A percentile compares a stretch with the other conserved stretches of the same genome.
phyloP scores from a whole-genome alignment of 2,329 filamentous ascomycete genomes.

The Beauveria rudraprayagi region DNA sequence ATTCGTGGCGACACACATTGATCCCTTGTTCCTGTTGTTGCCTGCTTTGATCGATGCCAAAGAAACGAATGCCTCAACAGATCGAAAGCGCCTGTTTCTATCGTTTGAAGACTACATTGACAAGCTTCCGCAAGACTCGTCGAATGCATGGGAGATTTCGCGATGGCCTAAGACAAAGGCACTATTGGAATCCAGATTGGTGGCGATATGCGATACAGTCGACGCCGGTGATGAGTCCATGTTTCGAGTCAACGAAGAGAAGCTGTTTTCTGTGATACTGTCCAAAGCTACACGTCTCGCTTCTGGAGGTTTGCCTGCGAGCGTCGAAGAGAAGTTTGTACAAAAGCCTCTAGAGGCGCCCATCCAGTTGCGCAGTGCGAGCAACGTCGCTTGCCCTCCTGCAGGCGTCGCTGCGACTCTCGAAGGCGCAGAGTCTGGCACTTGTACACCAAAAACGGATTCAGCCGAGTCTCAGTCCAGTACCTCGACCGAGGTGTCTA shows the following conservation, averaged over 20 bases:
- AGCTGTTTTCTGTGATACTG: slow-evolving; percentile 58
- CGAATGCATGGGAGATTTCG: slow-evolving; percentile 52
- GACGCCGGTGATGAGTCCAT: slow-evolving; percentile 77
- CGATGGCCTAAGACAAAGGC: slow-evolving; percentile 36
- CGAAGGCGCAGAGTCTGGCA: slow-evolving; percentile 18
- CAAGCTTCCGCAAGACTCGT: slow-evolving; percentile 43
- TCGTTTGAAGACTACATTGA: slow-evolving; percentile 67
- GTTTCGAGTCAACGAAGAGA: slow-evolving; percentile 70
- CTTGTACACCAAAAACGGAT: slow-evolving; percentile 22
- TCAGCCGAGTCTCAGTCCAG: slow-evolving; percentile 36
- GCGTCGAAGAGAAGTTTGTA: slow-evolving; percentile 81
- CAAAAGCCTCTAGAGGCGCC: slow-evolving; percentile 68
- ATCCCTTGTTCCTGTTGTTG: slow-evolving; percentile 76
- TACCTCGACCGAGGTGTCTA: slow-evolving; percentile 25
- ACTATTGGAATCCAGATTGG: slow-evolving; percentile 58
- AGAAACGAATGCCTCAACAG: slow-evolving; percentile 32
- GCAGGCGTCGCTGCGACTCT: background rate
- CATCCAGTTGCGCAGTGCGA: slow-evolving; percentile 55
- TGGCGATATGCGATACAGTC: slow-evolving; percentile 68
- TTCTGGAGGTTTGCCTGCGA: slow-evolving; percentile 59
- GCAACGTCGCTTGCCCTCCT: slow-evolving; percentile 10
- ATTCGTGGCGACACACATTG: slow-evolving; percentile 76
- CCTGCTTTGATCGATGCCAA: slow-evolving; percentile 53
- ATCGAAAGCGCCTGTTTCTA: slow-evolving; percentile 56
- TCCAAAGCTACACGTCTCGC: slow-evolving; percentile 65